Conservation (phyloP, 495 filamentous ascomycete genomes). For the Neurospora terricola region DNA sequence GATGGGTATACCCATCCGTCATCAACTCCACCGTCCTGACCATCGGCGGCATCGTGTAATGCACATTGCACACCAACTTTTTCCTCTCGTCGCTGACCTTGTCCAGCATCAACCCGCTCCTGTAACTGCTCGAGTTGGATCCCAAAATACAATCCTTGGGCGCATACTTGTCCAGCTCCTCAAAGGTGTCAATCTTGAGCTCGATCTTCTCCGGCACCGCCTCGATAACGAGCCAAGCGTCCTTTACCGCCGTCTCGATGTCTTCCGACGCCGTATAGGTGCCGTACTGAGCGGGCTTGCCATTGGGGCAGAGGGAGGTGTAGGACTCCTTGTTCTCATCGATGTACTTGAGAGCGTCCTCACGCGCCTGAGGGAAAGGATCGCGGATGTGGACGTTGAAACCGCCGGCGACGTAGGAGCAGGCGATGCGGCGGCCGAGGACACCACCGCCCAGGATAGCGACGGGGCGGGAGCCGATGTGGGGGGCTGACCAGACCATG, state of each 20-base stretch:
- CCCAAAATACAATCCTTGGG: slow-evolving; percentile 38
- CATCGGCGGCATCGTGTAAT: slow-evolving; percentile 44
- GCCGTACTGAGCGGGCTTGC: slow-evolving; percentile 2
- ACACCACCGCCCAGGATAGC: slow-evolving; percentile 11
- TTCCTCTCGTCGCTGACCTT: slow-evolving; percentile 27
- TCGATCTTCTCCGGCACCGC: slow-evolving; percentile 43
- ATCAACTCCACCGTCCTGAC: slow-evolving; percentile 44
- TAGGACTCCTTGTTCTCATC: slow-evolving; percentile 11
- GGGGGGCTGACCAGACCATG: slow-evolving; percentile 7
- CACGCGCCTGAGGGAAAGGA: background rate
- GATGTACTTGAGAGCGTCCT: slow-evolving; percentile 13
- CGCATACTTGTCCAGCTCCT: slow-evolving; percentile 29
- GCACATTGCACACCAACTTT: slow-evolving; percentile 34
- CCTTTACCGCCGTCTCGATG: slow-evolving; percentile 28
- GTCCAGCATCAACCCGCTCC: slow-evolving; percentile 33
- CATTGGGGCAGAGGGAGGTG: slow-evolving; percentile 10
- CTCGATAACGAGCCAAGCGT: slow-evolving; percentile 44
- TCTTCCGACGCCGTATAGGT: slow-evolving; percentile 21
- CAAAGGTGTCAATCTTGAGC: slow-evolving; percentile 42
- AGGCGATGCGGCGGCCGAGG: slow-evolving; percentile 14
- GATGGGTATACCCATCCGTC: slow-evolving; percentile 40
- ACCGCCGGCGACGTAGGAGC: slow-evolving; percentile 6
- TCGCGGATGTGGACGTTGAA: slow-evolving; percentile 6
- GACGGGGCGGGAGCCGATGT: slow-evolving; percentile 5
- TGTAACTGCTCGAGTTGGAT: slow-evolving; percentile 41